Evolutionary conservation across 1,284 basidiomycete genomes (phyloP).

Genomic region (Mycosarcoma mackinlayi): DNA sequence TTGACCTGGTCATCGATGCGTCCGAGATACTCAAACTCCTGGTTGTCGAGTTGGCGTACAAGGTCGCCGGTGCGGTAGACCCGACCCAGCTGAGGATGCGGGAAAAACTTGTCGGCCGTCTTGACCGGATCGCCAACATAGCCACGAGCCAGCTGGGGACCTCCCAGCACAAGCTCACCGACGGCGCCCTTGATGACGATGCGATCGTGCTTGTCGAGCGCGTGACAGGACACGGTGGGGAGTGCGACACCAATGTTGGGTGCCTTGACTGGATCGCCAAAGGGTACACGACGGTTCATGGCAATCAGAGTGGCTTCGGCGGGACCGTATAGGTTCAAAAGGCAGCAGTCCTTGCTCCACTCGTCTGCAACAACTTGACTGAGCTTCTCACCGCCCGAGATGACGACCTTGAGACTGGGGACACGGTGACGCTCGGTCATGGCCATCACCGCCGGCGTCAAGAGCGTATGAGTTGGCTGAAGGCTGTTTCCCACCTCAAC

Average conservation of each 20-base stretch:
- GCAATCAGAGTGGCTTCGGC: conserved; percentile 67
- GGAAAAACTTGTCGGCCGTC: conserved; percentile 65
- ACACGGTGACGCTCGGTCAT: conserved; percentile 64
- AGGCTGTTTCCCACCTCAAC: conserved; percentile 57
- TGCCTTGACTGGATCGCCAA: conserved; percentile 65
- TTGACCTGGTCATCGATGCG: conserved; percentile 70
- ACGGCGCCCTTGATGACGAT: conserved; percentile 68
- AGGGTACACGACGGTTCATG: conserved; percentile 62
- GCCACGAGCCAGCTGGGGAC: conserved; percentile 62
- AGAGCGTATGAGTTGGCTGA: conserved; percentile 63
- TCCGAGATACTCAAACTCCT: conserved; percentile 68
- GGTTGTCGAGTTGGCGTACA: conserved; percentile 65
- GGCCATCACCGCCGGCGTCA: conserved; percentile 69
- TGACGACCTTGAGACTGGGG: conserved; percentile 65
- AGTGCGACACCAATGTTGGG: conserved; percentile 69
- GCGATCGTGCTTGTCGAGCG: conserved; percentile 56
- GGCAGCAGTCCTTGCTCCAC: conserved; percentile 66
- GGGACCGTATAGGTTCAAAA: conserved; percentile 67
- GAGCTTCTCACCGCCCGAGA: conserved; percentile 69
- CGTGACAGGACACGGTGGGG: conserved; percentile 65
- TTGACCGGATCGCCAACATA: conserved; percentile 65
- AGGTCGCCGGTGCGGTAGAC: conserved; percentile 67
- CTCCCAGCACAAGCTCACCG: conserved; percentile 67
- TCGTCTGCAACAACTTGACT: conserved; percentile 68
- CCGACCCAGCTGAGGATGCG: conserved; percentile 58